Conservation (phyloP, 2,329 filamentous ascomycete species). For the Fusarium nisikadoi region DNA sequence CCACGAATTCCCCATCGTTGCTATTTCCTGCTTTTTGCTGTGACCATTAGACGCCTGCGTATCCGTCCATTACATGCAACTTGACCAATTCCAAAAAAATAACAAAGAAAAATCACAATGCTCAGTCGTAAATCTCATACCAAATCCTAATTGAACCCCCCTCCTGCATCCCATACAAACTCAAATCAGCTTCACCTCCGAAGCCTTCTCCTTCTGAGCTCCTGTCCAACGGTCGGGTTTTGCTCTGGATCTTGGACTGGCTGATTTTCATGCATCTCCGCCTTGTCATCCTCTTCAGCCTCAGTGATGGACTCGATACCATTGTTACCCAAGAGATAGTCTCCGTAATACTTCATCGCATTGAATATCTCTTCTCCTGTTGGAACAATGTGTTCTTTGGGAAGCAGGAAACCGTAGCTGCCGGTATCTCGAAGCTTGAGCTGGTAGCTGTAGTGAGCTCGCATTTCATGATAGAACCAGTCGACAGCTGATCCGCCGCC, state of each 20-base stretch:
- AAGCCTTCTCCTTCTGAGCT: conserved; percentile 47
- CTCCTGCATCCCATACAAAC: neutral
- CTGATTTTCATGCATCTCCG: conserved; percentile 10
- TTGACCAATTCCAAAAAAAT: neutral
- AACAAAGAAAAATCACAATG: conserved; percentile 22
- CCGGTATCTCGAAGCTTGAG: conserved; percentile 94
- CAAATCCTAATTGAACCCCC: conserved; percentile 11
- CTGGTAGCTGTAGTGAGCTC: conserved; percentile 88
- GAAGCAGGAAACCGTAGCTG: conserved; percentile 92
- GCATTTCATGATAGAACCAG: conserved; percentile 92
- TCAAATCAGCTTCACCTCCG: conserved; percentile 37
- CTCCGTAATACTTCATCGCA: conserved; percentile 84
- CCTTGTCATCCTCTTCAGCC: conserved; percentile 39
- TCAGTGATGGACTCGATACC: conserved; percentile 64
- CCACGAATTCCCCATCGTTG: conserved; percentile 22
- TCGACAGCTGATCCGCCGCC: conserved; percentile 89
- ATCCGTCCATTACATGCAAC: conserved; percentile 9
- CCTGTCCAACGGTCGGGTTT: conserved; percentile 34
- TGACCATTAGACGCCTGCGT: conserved; percentile 33
- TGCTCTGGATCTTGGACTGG: conserved; percentile 9
- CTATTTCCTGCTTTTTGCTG: conserved; percentile 23
- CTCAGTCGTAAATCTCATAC: conserved; percentile 23
- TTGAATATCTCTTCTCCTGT: conserved; percentile 89
- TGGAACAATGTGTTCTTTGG: conserved; percentile 85
- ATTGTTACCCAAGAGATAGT: conserved; percentile 78